Evolutionary conservation across 2,329 filamentous ascomycete genomes (phyloP).

Genomic region (Paracorniculantispora psalliotae): DNA sequence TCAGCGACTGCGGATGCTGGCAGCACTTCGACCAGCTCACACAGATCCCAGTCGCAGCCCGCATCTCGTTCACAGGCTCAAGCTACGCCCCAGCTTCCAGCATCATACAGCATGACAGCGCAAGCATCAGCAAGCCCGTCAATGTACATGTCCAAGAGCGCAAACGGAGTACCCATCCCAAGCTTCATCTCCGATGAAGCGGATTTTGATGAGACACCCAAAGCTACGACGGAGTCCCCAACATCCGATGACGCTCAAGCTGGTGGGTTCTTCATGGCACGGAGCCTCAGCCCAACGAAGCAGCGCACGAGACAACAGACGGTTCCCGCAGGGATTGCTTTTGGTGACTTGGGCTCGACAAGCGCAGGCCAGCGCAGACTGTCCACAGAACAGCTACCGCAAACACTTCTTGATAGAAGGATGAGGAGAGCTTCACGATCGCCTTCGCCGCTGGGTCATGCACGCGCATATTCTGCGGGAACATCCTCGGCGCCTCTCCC

Average conservation of each 20-base stretch:
- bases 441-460: slow-evolving; percentile 50
- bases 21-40: slow-evolving; percentile 46
- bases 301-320: slow-evolving; percentile 22
- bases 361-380: slow-evolving; percentile 39
- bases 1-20: slow-evolving; percentile 47
- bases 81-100: slow-evolving; percentile 16
- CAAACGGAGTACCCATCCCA: slow-evolving; percentile 48
- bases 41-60: slow-evolving; percentile 63
- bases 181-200: slow-evolving; percentile 54
- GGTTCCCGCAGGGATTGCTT: slow-evolving; percentile 34
- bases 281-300: slow-evolving; percentile 24
- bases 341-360: slow-evolving; percentile 42
- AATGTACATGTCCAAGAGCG: slow-evolving; percentile 32
- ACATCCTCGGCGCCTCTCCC: slow-evolving; percentile 35
- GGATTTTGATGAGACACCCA: slow-evolving; percentile 42
- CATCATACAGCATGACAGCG: slow-evolving; percentile 23
- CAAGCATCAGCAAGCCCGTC: slow-evolving; percentile 34
- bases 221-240: slow-evolving; percentile 39
- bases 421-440: slow-evolving; percentile 51
- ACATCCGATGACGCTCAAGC: slow-evolving; percentile 42
- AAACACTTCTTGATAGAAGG: slow-evolving; percentile 48
- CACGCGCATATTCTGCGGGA: slow-evolving; percentile 38
- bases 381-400: slow-evolving; percentile 51
- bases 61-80: slow-evolving; percentile 43
- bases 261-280: slow-evolving; percentile 22